Base-by-base conservation (phyloP, 805 yeast genomes). In the Barnettozyma populi region DNA sequence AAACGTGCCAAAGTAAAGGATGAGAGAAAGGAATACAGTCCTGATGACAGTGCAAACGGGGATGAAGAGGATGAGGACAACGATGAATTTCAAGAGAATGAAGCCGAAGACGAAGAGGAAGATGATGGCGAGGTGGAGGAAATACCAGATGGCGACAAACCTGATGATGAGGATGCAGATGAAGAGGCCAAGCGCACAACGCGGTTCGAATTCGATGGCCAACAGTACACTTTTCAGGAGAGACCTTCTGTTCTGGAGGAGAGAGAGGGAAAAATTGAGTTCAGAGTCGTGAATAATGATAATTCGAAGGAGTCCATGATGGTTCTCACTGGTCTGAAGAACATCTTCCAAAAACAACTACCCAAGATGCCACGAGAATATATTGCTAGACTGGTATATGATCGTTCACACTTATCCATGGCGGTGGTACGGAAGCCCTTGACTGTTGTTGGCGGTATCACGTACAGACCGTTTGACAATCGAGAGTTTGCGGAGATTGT, bases 321-420 rank as follows among this genome's bases (percentile, higher is more conserved):
- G 74, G 92, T 94, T 43, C 71, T 94, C 52, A 94, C 98, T 0
- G 99, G 99, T 1, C 69, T 94, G 52, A 94, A 94, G 67, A 94
- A 92, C 63, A 92, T 94, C 54, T 94, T 94, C 66, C 99, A 94
- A 64, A 90, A 90, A 60, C 99, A 94, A 68, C 75, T 94, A 53
- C 99, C 99, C 2, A 92, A 94, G 67, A 94, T 94, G 99, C 99
- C 99, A 19, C 78, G 94, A 52, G 98, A 94, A 62, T 94, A 94
- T 67, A 94, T 94, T 61, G 89, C 97, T 6, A 72, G 99, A 55
- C 75, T 94, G 52, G 98, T 94, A 4, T 94, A 90, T 63, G 99
- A 94, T 63, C 72, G 97, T 56, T 84, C 92, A 36, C 99, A 94
- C 69, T 71, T 95, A 36, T 90, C 97, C 0, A 90, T 94, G 78